These are phyloP conservation scores for Gonium pectorale DNA, from an alignment of 139 green algal species.

Conservation along the genomic window DNA sequence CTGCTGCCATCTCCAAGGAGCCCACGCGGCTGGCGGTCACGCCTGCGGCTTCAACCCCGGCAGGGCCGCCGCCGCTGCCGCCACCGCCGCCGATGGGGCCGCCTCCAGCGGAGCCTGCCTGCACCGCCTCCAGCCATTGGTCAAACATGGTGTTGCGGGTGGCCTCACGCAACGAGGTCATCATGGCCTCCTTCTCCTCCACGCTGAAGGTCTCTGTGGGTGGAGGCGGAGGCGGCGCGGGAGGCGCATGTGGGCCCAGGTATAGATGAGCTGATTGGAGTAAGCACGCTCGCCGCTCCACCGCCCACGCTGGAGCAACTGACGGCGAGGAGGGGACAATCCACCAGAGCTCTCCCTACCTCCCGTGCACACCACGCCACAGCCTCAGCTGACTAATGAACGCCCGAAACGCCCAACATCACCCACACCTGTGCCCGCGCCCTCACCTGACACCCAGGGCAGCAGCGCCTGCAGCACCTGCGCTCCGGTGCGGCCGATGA, in stretches of 20 bases:
- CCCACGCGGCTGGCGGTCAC: neutral
- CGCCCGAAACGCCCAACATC: too few species aligned
- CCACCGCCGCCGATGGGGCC: neutral
- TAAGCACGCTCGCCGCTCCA: too few species aligned
- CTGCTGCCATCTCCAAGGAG: neutral
- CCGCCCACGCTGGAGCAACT: too few species aligned
- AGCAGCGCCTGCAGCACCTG: slow-evolving; percentile 96
- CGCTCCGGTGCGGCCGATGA: slow-evolving; percentile 93
- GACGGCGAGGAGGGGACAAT: too few species aligned
- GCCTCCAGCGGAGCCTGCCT: neutral
- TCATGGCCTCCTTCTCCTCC: slow-evolving; percentile 87
- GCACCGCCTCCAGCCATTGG: slow-evolving; percentile 87
- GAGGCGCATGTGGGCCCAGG: neutral
- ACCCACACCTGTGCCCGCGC: too few species aligned
- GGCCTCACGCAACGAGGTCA: slow-evolving; percentile 79
- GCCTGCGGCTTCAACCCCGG: neutral
- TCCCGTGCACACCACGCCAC: too few species aligned
- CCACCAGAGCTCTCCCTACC: too few species aligned
- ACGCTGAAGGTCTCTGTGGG: slow-evolving; percentile 73
- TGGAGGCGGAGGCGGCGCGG: neutral
- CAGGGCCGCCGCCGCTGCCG: neutral
- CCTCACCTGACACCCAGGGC: slow-evolving; percentile 88
- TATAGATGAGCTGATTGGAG: too few species aligned
- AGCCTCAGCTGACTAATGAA: too few species aligned
- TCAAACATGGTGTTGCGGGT: slow-evolving; percentile 96